phyloP scores from a whole-genome alignment of 2,329 filamentous ascomycete species.

The Pseudogymnoascus sp. region DNA sequence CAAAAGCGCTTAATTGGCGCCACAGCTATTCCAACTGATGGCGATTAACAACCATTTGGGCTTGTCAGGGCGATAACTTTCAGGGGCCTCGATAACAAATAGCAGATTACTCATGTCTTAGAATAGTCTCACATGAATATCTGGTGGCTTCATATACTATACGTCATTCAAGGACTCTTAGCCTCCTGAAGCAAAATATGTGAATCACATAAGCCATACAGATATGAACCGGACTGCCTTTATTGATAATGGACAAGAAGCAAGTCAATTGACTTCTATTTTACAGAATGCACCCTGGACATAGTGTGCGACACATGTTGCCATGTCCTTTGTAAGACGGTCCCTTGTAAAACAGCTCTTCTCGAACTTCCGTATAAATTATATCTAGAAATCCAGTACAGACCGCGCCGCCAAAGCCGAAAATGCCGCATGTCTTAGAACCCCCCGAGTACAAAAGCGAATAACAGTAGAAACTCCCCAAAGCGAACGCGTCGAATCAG shows the following conservation, averaged over 20 bases:
- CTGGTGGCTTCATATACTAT: background rate
- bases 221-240: background rate
- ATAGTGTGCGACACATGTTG: background rate
- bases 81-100: background rate
- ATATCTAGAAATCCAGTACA: slow-evolving; percentile 8
- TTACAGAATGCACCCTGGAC: slow-evolving; percentile 2
- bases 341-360: background rate
- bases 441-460: slow-evolving; percentile 2
- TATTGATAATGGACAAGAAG: background rate
- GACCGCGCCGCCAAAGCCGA: slow-evolving; percentile 1
- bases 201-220: background rate
- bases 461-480: slow-evolving; percentile 3
- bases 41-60: background rate
- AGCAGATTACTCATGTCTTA: background rate
- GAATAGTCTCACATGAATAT: background rate
- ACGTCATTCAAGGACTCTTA: background rate
- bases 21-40: background rate
- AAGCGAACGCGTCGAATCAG: slow-evolving; percentile 11
- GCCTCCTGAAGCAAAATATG: background rate
- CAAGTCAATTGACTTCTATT: slow-evolving; percentile 6
- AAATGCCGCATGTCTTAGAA: slow-evolving; percentile 8
- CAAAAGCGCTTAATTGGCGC: background rate
- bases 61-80: background rate
- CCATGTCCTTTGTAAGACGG: background rate
- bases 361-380: slow-evolving; percentile 8